Conservation (phyloP, 176 grass and related monocot species). For the Triticum aestivum region IWGSC_CS_RefSeq_v2.1 NC_057794.1:370699285-370699784, state of each 20-base stretch:
- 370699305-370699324: neutral
- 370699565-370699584: neutral
- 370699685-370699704: neutral
- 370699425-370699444: constrained; percentile 2
- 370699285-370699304: neutral
- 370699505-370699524: neutral
- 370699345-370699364: neutral
- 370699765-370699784: constrained; percentile 12
- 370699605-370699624: neutral
- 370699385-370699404: neutral
- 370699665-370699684: neutral
- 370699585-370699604: neutral
- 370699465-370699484: neutral
- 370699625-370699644: neutral
- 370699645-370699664: neutral
- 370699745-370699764: constrained; percentile 15
- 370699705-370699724: neutral
- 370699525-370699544: neutral
- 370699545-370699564: neutral
- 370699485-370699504: neutral
- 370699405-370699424: too few relatives aligned
- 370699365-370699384: neutral
- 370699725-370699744: constrained; percentile 21
- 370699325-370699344: neutral
- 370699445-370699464: neutral